Evolutionary conservation across 345 rosid species (phyloP).

Genomic region (Brassica carinata): DNA sequence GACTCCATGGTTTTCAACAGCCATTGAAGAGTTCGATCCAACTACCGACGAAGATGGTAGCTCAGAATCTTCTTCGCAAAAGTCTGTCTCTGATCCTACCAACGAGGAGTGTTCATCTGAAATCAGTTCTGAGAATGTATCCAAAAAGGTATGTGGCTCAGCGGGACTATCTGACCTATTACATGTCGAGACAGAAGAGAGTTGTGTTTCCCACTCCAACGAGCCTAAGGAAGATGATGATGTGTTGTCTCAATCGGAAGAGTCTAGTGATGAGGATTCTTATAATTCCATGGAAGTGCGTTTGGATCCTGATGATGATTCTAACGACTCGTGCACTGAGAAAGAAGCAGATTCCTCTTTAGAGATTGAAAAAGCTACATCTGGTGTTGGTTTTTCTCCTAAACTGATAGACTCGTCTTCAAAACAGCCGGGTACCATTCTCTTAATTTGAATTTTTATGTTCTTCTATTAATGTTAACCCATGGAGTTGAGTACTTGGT

Average conservation of each 20-base stretch:
- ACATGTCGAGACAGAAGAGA: slow-evolving; percentile 17
- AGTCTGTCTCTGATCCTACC: slow-evolving; percentile 61
- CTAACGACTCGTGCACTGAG: slow-evolving; percentile 19
- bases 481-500: slow-evolving; percentile 1
- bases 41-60: slow-evolving; percentile 17
- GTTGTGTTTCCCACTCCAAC: slow-evolving; percentile 6
- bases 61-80: slow-evolving; percentile 54
- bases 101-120: slow-evolving; percentile 41
- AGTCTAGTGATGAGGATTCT: slow-evolving; percentile 30
- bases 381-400: slow-evolving; percentile 24
- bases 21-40: slow-evolving; percentile 45
- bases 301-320: slow-evolving; percentile 21
- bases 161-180: slow-evolving; percentile 8
- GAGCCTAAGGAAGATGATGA: slow-evolving; percentile 15
- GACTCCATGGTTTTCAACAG: slow-evolving; percentile 72
- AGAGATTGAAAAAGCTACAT: slow-evolving; percentile 21
- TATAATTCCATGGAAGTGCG: slow-evolving; percentile 23
- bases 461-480: background rate
- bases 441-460: background rate
- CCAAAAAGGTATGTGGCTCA: slow-evolving; percentile 37
- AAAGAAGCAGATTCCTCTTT: slow-evolving; percentile 27
- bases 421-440: slow-evolving; percentile 48
- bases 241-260: slow-evolving; percentile 17
- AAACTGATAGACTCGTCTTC: slow-evolving; percentile 24
- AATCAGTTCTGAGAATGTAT: slow-evolving; percentile 25